Conservation (phyloP, 257 asterid genomes). For the Gardenia jasminoides region DNA sequence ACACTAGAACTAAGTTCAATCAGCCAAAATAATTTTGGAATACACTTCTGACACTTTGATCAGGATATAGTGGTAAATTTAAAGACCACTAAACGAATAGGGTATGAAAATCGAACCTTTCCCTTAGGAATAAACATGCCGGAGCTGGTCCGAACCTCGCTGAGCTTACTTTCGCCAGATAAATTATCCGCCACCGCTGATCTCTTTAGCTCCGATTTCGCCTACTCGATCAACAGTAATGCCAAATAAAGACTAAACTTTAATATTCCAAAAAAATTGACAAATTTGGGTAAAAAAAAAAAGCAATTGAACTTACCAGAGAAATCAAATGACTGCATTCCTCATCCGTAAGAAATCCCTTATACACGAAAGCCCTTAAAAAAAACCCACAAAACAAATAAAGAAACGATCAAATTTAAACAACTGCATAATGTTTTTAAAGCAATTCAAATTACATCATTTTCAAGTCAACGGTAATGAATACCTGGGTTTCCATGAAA, state of each 20-base stretch:
- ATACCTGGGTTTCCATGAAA: slow-evolving; percentile 94
- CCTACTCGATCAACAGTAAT: slow-evolving; percentile 39
- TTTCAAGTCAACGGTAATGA: neutral
- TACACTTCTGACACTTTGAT: too few species aligned
- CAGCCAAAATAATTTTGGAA: too few species aligned
- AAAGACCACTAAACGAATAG: neutral
- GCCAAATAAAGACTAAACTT: neutral
- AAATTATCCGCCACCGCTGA: slow-evolving; percentile 83
- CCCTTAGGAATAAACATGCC: slow-evolving; percentile 85
- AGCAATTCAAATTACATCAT: neutral
- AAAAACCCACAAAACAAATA: slow-evolving; percentile 1
- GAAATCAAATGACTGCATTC: slow-evolving; percentile 90
- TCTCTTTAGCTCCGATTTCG: slow-evolving; percentile 85
- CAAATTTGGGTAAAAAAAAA: neutral
- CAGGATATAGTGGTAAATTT: too few species aligned
- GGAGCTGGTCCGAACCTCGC: slow-evolving; percentile 94
- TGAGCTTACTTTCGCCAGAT: slow-evolving; percentile 71
- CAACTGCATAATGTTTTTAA: neutral
- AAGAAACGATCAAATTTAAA: slow-evolving; percentile 4
- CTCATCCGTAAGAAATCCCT: slow-evolving; percentile 82
- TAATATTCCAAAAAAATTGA: neutral
- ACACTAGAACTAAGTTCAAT: too few species aligned
- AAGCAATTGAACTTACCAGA: slow-evolving; percentile 48
- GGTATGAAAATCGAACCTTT: slow-evolving; percentile 51
- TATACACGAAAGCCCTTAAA: slow-evolving; percentile 84